These are phyloP conservation scores for Blastobotrys petasosporus DNA, from an alignment of 1,139 yeast genomes.

Conservation along the genomic window DNA sequence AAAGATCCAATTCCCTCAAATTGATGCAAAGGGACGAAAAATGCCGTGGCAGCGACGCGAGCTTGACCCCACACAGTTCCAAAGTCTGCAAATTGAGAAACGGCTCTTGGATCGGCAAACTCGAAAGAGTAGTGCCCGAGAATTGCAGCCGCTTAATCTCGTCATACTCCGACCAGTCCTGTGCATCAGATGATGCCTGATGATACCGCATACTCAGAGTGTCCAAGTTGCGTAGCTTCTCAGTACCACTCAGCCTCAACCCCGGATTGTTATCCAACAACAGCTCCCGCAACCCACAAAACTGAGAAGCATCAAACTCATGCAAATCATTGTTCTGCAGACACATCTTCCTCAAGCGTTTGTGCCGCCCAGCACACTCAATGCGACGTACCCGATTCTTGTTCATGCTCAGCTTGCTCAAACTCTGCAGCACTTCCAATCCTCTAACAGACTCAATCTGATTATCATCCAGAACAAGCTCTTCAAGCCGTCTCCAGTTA, in stretches of 20 bases:
- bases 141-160: conserved; percentile 27
- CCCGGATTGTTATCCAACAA: conserved; percentile 16
- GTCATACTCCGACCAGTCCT: conserved; percentile 15
- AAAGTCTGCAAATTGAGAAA: conserved; percentile 31
- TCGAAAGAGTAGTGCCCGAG: conserved; percentile 23
- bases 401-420: conserved; percentile 24
- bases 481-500: conserved; percentile 25
- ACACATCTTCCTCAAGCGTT: conserved; percentile 14
- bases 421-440: conserved; percentile 21
- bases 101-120: conserved; percentile 23
- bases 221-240: conserved; percentile 14
- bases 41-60: conserved; percentile 26
- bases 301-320: conserved; percentile 15
- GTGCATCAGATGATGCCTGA: not conserved
- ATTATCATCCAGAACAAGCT: conserved; percentile 26
- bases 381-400: conserved; percentile 21
- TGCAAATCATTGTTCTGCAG: conserved; percentile 15
- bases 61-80: conserved; percentile 29
- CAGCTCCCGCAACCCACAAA: conserved; percentile 16
- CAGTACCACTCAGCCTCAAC: conserved; percentile 14
- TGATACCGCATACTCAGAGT: conserved; percentile 9
- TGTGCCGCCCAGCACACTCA: conserved; percentile 11
- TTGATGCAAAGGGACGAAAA: conserved; percentile 27
- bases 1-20: conserved; percentile 32
- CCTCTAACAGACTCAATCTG: conserved; percentile 24